Percentiles rank a stretch among this genome's conserved stretches.
Evolutionary conservation across 1,284 basidiomycete genomes (phyloP).

Genomic region (Malassezia arunalokei): DNA sequence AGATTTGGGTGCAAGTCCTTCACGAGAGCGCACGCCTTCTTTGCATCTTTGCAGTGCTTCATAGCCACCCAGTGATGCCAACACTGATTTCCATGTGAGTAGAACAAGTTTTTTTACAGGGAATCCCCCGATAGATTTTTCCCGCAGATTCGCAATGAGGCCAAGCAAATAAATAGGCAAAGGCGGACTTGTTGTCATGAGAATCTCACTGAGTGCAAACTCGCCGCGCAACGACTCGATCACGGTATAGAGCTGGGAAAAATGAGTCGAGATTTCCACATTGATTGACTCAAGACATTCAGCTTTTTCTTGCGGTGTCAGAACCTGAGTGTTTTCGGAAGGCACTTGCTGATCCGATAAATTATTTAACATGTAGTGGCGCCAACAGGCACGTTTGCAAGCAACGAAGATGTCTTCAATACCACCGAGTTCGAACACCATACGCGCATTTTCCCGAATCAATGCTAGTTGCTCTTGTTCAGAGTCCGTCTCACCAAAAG

Average conservation of each 20-base stretch:
- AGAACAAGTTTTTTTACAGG: conserved; percentile 59
- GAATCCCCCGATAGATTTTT: conserved; percentile 76
- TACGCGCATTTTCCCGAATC: conserved; percentile 85
- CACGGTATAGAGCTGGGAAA: conserved; percentile 45
- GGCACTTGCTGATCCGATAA: conserved; percentile 28
- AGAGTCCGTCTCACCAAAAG: conserved; percentile 77
- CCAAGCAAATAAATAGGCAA: conserved; percentile 84
- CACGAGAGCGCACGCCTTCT: conserved; percentile 67
- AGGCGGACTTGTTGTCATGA: conserved; percentile 67
- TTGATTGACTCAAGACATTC: conserved; percentile 45
- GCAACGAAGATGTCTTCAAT: conserved; percentile 71
- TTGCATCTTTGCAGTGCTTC: conserved; percentile 74
- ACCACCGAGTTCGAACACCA: conserved; percentile 72
- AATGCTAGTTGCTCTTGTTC: conserved; percentile 89
- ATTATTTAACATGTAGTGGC: conserved; percentile 57
- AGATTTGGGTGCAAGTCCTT: conserved; percentile 45
- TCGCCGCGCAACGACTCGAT: conserved; percentile 37
- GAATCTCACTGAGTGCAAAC: conserved; percentile 34
- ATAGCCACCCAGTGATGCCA: conserved; percentile 84
- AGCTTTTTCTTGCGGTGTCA: conserved; percentile 39
- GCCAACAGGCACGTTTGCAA: conserved; percentile 74
- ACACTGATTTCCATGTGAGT: conserved; percentile 87
- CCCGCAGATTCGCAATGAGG: conserved; percentile 73
- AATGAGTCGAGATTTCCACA: conserved; percentile 39
- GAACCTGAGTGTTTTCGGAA: conserved; percentile 18